Conservation (phyloP, 306 rosid species). For the Glycyrrhiza uralensis region DNA sequence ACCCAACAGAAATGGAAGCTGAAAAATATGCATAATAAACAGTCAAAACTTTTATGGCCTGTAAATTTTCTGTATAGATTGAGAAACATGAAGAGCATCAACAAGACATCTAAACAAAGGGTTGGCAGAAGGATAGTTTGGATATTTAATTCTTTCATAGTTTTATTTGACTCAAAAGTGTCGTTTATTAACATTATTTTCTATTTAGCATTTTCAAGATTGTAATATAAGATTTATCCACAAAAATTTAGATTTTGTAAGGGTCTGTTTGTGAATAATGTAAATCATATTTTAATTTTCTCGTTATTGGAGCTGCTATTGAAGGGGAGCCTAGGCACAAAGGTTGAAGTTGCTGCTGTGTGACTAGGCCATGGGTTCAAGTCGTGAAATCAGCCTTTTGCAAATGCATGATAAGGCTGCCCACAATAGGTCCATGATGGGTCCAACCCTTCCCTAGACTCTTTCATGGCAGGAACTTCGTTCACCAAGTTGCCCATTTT, state of each 20-base stretch:
- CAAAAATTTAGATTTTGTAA: neutral
- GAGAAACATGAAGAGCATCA: conserved; percentile 7
- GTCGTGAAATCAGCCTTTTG: neutral
- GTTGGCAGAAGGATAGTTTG: neutral
- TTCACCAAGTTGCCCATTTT: neutral
- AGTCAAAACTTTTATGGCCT: conserved; percentile 7
- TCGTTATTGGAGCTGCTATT: neutral
- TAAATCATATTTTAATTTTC: neutral
- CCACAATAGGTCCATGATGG: neutral
- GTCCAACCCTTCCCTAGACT: neutral
- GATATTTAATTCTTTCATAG: conserved; percentile 4
- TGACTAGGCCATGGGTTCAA: neutral
- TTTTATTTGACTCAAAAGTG: neutral
- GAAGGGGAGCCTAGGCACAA: neutral
- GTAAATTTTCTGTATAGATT: conserved; percentile 20
- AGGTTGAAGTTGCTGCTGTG: neutral
- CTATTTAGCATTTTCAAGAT: neutral
- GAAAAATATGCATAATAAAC: conserved; percentile 28
- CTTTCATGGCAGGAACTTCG: neutral
- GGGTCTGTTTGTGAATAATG: conserved; percentile 4
- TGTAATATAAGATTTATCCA: neutral
- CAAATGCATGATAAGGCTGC: neutral
- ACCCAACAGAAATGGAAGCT: conserved; percentile 91
- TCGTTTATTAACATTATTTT: neutral
- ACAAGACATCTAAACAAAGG: neutral